Evolutionary conservation across 1,284 basidiomycete species (phyloP).

Genomic region (Pascua sp.): DNA sequence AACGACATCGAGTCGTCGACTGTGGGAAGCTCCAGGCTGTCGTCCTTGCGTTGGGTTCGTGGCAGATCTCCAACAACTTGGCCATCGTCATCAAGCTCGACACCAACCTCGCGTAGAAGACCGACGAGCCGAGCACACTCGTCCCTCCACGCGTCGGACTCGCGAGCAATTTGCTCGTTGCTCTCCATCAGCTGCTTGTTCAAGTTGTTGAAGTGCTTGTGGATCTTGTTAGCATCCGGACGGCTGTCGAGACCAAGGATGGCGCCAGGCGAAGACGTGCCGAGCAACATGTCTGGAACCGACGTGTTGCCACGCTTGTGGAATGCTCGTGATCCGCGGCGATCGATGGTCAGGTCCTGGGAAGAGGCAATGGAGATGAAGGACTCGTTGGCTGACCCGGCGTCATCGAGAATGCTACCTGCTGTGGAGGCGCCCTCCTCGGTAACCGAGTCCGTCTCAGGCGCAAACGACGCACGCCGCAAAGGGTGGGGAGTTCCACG

Average conservation of each 20-base stretch:
- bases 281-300: conserved; percentile 37
- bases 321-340: conserved; percentile 27
- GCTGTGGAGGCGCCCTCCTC: conserved; percentile 23
- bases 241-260: conserved; percentile 28
- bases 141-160: conserved; percentile 41
- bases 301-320: conserved; percentile 39
- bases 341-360: conserved; percentile 45
- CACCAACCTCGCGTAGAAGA: conserved; percentile 28
- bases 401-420: neutral
- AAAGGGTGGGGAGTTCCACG: conserved; percentile 40
- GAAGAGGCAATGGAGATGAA: conserved; percentile 47
- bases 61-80: conserved; percentile 1
- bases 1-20: neutral
- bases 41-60: neutral
- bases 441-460: conserved; percentile 25
- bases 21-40: conserved; percentile 1
- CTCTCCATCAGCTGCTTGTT: conserved; percentile 44
- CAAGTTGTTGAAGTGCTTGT: conserved; percentile 48
- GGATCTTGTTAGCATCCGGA: conserved; percentile 44
- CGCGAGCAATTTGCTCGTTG: conserved; percentile 39
- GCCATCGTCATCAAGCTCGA: conserved; percentile 30
- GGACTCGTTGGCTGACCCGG: conserved; percentile 31
- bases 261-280: conserved; percentile 13
- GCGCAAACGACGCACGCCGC: conserved; percentile 29
- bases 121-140: conserved; percentile 30